Evolutionary conservation across 2,329 filamentous ascomycete genomes (phyloP), one percentile per base, ranked within the genome.

Genomic region (Fusarium lateritium): DNA sequence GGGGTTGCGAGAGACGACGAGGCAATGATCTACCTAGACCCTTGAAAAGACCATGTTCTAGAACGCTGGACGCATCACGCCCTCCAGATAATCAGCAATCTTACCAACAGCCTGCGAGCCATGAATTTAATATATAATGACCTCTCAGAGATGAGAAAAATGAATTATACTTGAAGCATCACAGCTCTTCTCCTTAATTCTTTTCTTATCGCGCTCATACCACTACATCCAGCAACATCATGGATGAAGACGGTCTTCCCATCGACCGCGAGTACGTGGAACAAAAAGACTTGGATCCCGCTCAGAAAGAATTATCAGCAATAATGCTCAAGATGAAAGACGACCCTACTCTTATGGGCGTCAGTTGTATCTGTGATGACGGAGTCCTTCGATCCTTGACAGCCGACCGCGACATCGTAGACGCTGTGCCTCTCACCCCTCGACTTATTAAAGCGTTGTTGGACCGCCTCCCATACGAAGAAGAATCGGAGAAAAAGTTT

Each of bases 311-410:
- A 4, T 9, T 62, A 3, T 34, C 19, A 28, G 8, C 43, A 2
- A 56, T 56, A 17, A 10, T 56, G 9, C 19, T 14, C 17, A 45
- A 21, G 8, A 21, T 58, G 28, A 31, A 52, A 11, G 6, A 33
- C 15, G 55, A 53, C 4, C 34, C 46, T 11, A 34, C 43, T 2
- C 39, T 69, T 3, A 43, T 58, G 45, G 62, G 67, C 1, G 53
- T 71, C 22, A 17, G 6, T 2, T 10, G 24, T 11, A 47, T 73
- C 3, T 65, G 58, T 6, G 53, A 51, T 26, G 72, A 73, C 11
- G 71, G 69, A 15, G 39, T 73, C 9, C 19, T 65, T n/a, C 65
- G 71, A 38, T 56, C 68, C 6, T 33, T 67, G 13, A 62, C 65
- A 21, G 59, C 55, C 3, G 63, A 71, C 19, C 65, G 70, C 13